These are phyloP conservation scores for Alternaria viburni DNA, from an alignment of 2,329 filamentous ascomycete genomes.

Conservation along the genomic window DNA sequence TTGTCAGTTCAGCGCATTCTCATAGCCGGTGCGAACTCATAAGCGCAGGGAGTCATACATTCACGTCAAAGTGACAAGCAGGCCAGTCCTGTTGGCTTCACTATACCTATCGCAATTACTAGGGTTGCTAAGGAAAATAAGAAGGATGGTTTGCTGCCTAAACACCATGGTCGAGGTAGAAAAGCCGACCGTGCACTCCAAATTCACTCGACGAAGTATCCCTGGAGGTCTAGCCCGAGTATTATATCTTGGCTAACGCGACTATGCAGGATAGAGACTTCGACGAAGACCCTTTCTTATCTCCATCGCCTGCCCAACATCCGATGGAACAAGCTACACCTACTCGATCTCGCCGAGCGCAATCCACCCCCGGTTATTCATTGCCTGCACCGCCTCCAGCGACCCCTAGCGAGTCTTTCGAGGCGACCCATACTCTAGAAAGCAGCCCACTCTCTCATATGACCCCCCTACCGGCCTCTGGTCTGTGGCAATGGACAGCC, in stretches of 20 bases:
- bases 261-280: neutral
- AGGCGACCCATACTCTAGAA: neutral
- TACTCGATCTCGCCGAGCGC: neutral
- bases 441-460: neutral
- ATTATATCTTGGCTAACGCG: neutral
- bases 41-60: neutral
- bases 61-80: rapidly evolving
- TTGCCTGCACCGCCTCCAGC: neutral
- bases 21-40: too few relatives aligned
- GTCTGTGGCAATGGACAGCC: neutral
- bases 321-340: neutral
- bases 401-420: neutral
- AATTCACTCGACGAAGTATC: neutral
- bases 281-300: neutral
- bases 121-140: neutral
- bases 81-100: neutral
- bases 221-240: neutral
- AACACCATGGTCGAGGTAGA: neutral
- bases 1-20: too few relatives aligned
- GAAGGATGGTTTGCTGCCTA: neutral
- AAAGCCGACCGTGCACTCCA: neutral
- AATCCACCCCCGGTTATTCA: neutral
- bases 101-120: neutral
- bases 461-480: neutral
- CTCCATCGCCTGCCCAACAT: neutral